Evolutionary conservation across 176 grass and related monocot genomes (phyloP), one percentile per base, ranked within the genome.

Genomic region (Bothriochloa decipiens): DNA sequence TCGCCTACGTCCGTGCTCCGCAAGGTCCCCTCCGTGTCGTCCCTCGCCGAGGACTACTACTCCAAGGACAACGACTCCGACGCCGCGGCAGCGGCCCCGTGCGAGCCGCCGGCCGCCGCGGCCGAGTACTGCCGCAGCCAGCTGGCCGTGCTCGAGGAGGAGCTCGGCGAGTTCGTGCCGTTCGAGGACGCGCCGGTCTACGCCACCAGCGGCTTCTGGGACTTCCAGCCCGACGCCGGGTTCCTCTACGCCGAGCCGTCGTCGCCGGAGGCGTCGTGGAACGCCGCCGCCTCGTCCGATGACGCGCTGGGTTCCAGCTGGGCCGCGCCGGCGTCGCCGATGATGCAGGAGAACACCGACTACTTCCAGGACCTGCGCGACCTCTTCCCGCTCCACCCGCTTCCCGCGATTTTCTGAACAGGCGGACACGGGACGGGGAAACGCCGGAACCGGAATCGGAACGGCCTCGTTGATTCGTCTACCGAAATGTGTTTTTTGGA

Each of bases 331-430:
- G 1, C 68, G 41, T 26, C 41, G 70, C 1, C 41, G 70, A 9
- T 14, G 70, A 4, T 14, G 82, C 64, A 91, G 89, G 87, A 89
- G 27, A 90, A 92, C 85, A 90, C 96, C 86, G 95, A 91, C 81
- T 97, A 89, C 78, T 99, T 99, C 90, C 81, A 89, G 79, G 96
- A 91, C 73, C 84, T 99, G 82, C 88, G 90, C 86, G 96, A 98
- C 89, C 90, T 98, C 65, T 98, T 99, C 69, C 96, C 96, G 45
- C 68, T 98, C 61, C 87, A 92, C 55, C 49, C 91, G 20, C 96
- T 91, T 84, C 96, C 96, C 64, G 91, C 93, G 69, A 87, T 91
- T 81, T 93, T 98, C 86, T 98, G 55, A 94, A 62, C 33, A 17
- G 8, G n/a, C 68, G 13, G 53, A 1, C 4, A 25, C 26, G 12